These are phyloP conservation scores for Chimonanthus praecox DNA, from an alignment of 164 flowering plant species.

Conservation along the genomic window DNA sequence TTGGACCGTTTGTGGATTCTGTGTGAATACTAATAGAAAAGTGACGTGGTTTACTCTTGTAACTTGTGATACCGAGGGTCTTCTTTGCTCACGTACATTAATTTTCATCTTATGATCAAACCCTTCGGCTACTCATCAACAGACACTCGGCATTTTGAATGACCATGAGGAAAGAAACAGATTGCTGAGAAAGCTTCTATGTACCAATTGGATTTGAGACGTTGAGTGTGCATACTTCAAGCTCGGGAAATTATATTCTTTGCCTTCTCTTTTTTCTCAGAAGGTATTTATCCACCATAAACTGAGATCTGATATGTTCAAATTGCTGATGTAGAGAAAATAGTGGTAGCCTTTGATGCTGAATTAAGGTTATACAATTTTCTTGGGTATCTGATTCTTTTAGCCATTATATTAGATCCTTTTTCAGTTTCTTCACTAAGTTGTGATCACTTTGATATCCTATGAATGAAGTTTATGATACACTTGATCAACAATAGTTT, in stretches of 20 bases:
- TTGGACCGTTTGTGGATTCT: conserved; percentile 19
- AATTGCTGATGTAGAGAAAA: conserved; percentile 9
- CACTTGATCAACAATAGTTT: not conserved
- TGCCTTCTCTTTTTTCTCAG: conserved; percentile 28
- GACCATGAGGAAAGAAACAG: conserved; percentile 1
- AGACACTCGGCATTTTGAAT: conserved; percentile 1
- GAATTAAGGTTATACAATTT: conserved; percentile 5
- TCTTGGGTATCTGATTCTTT: not conserved
- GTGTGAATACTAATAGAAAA: conserved; percentile 19
- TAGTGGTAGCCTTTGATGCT: conserved; percentile 11
- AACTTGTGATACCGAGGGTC: not conserved
- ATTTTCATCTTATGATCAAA: conserved; percentile 5
- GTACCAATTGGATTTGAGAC: conserved; percentile 19
- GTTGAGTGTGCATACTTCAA: conserved; percentile 14
- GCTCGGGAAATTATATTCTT: conserved; percentile 20
- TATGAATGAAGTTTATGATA: conserved; percentile 2
- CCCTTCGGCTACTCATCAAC: not conserved
- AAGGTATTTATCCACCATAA: conserved; percentile 28
- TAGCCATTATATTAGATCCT: not conserved
- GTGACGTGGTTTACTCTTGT: conserved; percentile 7
- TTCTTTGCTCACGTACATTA: conserved; percentile 4
- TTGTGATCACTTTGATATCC: not conserved
- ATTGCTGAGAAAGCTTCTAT: conserved; percentile 10
- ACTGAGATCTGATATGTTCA: conserved; percentile 15
- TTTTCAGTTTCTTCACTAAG: not conserved